Percentiles rank a stretch among this genome's conserved stretches.
These are phyloP conservation scores for Linaria vulgaris DNA, from an alignment of 257 asterid genomes.

Conservation along the genomic window DNA sequence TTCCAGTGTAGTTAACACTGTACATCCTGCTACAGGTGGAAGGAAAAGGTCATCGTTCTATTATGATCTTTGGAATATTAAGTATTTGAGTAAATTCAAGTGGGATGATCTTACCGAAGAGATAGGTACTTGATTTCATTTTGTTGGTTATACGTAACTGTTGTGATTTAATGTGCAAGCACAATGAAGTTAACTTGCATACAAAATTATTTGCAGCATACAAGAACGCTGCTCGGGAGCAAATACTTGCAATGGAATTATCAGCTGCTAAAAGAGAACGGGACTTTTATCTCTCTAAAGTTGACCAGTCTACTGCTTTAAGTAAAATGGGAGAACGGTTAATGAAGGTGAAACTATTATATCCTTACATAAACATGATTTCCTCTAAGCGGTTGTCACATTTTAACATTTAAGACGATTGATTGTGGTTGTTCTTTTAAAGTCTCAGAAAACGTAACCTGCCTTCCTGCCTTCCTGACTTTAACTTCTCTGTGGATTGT, in stretches of 20 bases:
- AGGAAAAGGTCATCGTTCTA: constrained; percentile 79
- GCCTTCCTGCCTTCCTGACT: background rate
- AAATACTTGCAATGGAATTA: constrained; percentile 68
- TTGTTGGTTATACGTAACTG: constrained; percentile 9
- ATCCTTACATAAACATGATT: background rate
- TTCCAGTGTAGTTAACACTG: constrained; percentile 7
- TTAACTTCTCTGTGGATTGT: background rate
- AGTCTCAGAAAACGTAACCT: background rate
- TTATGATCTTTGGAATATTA: constrained; percentile 93
- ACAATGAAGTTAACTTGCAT: constrained; percentile 24
- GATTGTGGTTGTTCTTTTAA: background rate
- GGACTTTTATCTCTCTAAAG: constrained; percentile 74
- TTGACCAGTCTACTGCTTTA: constrained; percentile 69
- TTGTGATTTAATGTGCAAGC: constrained; percentile 1
- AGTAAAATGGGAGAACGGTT: constrained; percentile 65
- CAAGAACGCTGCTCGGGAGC: constrained; percentile 74
- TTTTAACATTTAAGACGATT: background rate
- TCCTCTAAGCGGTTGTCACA: too few species aligned
- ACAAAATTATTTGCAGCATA: constrained; percentile 45
- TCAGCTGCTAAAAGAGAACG: constrained; percentile 86
- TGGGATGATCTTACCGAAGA: constrained; percentile 97
- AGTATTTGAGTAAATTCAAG: constrained; percentile 92
- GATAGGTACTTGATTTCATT: constrained; percentile 43
- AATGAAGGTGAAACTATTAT: constrained; percentile 78
- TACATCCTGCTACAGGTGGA: constrained; percentile 62